A percentile compares a stretch with the other conserved stretches of the same genome.
phyloP scores from a whole-genome alignment of 257 asterid species.

The Forsythia suspensa region DNA sequence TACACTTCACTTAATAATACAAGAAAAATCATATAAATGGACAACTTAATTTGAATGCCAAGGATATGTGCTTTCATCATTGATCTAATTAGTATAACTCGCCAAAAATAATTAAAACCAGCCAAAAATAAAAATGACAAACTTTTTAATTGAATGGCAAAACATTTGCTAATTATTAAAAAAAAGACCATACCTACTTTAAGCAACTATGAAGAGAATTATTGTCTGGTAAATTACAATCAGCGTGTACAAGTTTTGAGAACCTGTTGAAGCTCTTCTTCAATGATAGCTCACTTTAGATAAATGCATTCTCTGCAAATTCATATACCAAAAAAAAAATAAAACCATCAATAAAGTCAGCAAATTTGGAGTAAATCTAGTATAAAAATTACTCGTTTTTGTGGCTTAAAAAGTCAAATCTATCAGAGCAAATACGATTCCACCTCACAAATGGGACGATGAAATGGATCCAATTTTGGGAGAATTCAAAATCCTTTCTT shows the following conservation, averaged over 20 bases:
- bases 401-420: slow-evolving; percentile 6
- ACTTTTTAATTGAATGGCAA: no score
- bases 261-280: no score
- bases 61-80: neutral
- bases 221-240: no score
- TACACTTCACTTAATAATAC: neutral
- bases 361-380: neutral
- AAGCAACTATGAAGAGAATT: no score
- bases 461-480: slow-evolving; percentile 56
- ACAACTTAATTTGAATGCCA: no score
- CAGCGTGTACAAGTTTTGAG: no score
- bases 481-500: slow-evolving; percentile 36
- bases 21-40: neutral
- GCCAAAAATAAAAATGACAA: no score
- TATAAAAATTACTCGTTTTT: no score
- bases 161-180: no score
- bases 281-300: no score
- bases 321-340: neutral
- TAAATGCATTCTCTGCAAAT: slow-evolving; percentile 55
- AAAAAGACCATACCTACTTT: no score
- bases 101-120: neutral
- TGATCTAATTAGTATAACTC: no score
- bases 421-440: slow-evolving; percentile 34
- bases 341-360: slow-evolving; percentile 13
- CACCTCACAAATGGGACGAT: slow-evolving; percentile 66